Evolutionary conservation across 768 basidiomycete species (phyloP).

Genomic region (Lyophyllum shimeji): DNA sequence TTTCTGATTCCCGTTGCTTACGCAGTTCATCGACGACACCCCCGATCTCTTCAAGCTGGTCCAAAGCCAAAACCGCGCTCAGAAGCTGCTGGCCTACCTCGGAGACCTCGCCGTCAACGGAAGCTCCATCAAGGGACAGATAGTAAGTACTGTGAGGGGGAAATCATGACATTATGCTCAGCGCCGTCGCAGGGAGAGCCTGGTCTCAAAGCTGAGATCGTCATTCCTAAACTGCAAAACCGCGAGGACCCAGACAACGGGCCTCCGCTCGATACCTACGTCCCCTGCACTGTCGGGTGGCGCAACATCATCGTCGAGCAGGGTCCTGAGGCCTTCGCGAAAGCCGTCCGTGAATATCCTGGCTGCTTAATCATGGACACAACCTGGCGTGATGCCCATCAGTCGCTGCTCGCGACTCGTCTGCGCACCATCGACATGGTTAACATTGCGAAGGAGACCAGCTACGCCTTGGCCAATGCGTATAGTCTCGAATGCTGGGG

Average conservation of each 20-base stretch:
- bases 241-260: conserved; percentile 71
- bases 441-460: conserved; percentile 98
- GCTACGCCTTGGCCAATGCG: conserved; percentile 91
- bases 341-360: conserved; percentile 94
- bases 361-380: conserved; percentile 98
- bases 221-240: conserved; percentile 78
- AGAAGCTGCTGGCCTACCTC: conserved; percentile 94
- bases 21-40: conserved; percentile 97
- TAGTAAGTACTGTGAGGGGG: conserved; percentile 30
- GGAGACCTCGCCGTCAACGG: conserved; percentile 98
- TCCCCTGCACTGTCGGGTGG: conserved; percentile 91
- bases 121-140: conserved; percentile 95
- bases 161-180: not conserved
- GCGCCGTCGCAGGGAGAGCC: conserved; percentile 72
- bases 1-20: not conserved
- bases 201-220: conserved; percentile 86
- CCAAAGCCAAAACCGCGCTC: conserved; percentile 96
- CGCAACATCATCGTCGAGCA: conserved; percentile 98
- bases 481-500: conserved; percentile 99
- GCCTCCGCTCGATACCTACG: conserved; percentile 71
- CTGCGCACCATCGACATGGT: conserved; percentile 96
- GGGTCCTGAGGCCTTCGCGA: conserved; percentile 97
- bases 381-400: conserved; percentile 99
- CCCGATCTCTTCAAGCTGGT: conserved; percentile 99
- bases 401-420: conserved; percentile 94